Percentiles rank a stretch among this genome's conserved stretches.
phyloP scores from a whole-genome alignment of 208 protist genomes.

The Trypanosomatidae sp. region DNA sequence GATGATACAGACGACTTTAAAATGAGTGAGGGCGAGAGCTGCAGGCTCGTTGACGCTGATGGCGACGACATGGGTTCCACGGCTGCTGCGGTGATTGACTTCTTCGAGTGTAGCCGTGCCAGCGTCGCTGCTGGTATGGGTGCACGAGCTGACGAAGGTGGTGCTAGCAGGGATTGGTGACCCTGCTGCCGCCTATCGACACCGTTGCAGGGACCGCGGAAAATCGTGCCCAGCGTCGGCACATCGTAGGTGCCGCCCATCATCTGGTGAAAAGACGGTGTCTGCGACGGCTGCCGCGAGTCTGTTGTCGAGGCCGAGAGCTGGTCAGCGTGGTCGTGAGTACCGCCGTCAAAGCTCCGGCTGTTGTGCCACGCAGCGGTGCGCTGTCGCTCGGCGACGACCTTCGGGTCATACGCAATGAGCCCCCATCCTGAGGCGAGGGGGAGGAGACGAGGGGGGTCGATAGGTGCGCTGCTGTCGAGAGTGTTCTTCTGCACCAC shows the following conservation, averaged over 20 bases:
- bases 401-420: background rate
- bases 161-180: background rate
- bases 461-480: background rate
- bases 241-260: constrained; percentile 19
- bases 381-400: background rate
- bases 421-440: background rate
- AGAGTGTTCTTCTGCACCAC: background rate
- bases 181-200: background rate
- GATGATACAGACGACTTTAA: background rate
- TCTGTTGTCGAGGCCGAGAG: background rate
- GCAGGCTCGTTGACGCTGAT: background rate
- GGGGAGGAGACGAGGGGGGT: background rate
- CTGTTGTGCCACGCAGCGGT: background rate
- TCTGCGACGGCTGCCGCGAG: background rate
- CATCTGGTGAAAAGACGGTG: constrained; percentile 5
- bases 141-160: background rate
- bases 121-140: background rate
- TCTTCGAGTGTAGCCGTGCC: background rate
- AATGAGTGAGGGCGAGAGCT: background rate
- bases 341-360: background rate
- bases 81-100: background rate
- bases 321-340: background rate
- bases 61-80: background rate
- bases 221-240: constrained; percentile 4
- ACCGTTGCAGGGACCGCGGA: background rate